Percentiles rank a stretch among this genome's conserved stretches.
phyloP scores from a whole-genome alignment of 2,329 filamentous ascomycete species.

The Claviceps quebecensis region DNA sequence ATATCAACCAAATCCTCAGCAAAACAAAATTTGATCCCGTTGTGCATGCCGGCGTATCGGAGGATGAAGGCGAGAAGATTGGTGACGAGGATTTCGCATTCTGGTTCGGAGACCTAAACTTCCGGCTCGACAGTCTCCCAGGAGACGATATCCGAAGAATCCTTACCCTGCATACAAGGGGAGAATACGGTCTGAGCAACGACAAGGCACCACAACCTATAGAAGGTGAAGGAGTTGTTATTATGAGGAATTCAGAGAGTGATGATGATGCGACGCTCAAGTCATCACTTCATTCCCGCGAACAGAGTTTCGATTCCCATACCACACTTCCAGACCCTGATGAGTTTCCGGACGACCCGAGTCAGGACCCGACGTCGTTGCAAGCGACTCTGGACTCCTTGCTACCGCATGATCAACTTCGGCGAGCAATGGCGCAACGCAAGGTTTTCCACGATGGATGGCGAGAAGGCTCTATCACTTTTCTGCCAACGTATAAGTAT shows the following conservation, averaged over 20 bases:
- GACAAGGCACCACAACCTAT: slow-evolving; percentile 22
- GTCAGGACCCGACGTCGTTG: slow-evolving; percentile 69
- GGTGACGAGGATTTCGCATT: slow-evolving; percentile 89
- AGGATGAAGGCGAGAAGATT: slow-evolving; percentile 55
- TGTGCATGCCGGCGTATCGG: slow-evolving; percentile 46
- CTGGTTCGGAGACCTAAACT: slow-evolving; percentile 95
- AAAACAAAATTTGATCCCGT: slow-evolving; percentile 70
- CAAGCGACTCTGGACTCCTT: slow-evolving; percentile 81
- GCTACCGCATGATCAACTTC: slow-evolving; percentile 79
- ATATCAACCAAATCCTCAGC: slow-evolving; percentile 62
- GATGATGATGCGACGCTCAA: slow-evolving; percentile 30
- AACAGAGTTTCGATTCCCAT: slow-evolving; percentile 25
- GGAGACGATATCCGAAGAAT: slow-evolving; percentile 81
- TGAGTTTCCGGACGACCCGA: slow-evolving; percentile 52
- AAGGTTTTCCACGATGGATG: slow-evolving; percentile 85
- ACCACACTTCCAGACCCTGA: slow-evolving; percentile 45
- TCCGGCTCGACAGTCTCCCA: slow-evolving; percentile 74
- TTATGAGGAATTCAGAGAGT: slow-evolving; percentile 29
- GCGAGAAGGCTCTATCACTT: slow-evolving; percentile 76
- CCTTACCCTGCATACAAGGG: slow-evolving; percentile 66
- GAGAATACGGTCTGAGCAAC: slow-evolving; percentile 52
- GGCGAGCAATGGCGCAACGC: slow-evolving; percentile 54
- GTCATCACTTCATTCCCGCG: slow-evolving; percentile 19
- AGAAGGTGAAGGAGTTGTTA: slow-evolving; percentile 36
- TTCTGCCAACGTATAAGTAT: slow-evolving; percentile 94